Base-by-base conservation (phyloP, 148 eudicot genomes). In the Chenopodium berlandieri region DNA sequence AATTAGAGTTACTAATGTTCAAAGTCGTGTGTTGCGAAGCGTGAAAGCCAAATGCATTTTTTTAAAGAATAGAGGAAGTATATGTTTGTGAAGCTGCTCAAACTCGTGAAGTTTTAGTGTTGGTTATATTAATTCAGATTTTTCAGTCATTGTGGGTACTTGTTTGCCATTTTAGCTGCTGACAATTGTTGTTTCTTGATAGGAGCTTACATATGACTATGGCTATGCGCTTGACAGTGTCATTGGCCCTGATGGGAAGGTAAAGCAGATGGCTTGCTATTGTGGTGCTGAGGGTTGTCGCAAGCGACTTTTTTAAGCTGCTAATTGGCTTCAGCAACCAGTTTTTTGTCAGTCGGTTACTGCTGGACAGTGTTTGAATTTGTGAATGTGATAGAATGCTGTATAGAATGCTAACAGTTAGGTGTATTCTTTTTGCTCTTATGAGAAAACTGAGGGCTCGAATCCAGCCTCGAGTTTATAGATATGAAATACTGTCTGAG, bases 131-230 rank as follows among this genome's bases (percentile, higher is more conserved):
- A 56, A 12, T 56, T 56, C 62, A 56, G 62, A 56, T 19, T 5
- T 56, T 56, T 56, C 16, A 12, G 5, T 56, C 22, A 17, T 56
- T 56, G 62, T 17, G 56, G 56, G 22, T 17, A 14, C 17, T 16
- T 56, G 62, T 56, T 56, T 56, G 7, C 22, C 19, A 17, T 56
- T 52, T 52, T 11, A 10, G 1, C 23, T 23, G 23, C 22, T 75
- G 73, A 9, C 22, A 22, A 37, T 9, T 78, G 56, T n/a, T n/a
- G 0, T 68, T 19, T 32, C 66, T 30, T n/a, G 27, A 52, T 82
- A 90, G 92, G 90, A 90, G 34, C 87, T 89, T 47, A 82, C 90
- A 2, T 90, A 86, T 48, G 90, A 90, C 34, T 88, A 88, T 17
- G 89, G 90, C 7, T 88, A 86, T 72, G 81, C 86, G 4, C 86